Conservation (phyloP, 768 basidiomycete species). For the Trichaptum fuscoviolaceum region DNA sequence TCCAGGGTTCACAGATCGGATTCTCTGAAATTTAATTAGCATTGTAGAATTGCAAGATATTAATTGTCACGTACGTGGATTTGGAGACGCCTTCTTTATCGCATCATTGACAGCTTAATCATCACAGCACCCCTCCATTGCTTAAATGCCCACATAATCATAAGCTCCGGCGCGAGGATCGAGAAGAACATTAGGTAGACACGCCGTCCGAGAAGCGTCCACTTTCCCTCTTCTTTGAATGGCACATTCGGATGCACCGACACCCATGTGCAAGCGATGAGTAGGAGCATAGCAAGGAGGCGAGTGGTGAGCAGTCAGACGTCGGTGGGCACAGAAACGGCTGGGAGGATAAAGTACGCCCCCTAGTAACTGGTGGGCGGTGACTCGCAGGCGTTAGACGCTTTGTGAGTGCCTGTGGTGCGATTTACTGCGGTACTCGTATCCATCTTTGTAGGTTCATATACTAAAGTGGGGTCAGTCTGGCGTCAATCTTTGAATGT, state of each 20-base stretch:
- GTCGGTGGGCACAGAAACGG: conserved; percentile 23
- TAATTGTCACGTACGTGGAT: not conserved
- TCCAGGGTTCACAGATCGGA: not conserved
- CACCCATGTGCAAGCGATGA: conserved; percentile 27
- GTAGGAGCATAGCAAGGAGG: too few relatives aligned
- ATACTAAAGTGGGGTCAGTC: conserved; percentile 26
- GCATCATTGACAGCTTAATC: conserved; percentile 51
- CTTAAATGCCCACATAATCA: conserved; percentile 22
- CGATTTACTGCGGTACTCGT: conserved; percentile 24
- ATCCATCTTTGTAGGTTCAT: too few relatives aligned
- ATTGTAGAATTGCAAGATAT: not conserved
- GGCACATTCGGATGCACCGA: conserved; percentile 27
- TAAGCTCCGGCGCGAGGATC: conserved; percentile 23
- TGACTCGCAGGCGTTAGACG: conserved; percentile 8
- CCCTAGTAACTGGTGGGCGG: conserved; percentile 11
- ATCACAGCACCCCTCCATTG: conserved; percentile 11
- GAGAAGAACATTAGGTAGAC: conserved; percentile 18
- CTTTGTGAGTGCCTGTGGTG: conserved; percentile 22
- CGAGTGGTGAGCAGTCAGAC: conserved; percentile 21
- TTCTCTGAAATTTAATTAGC: not conserved
- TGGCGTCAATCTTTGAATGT: conserved; percentile 22
- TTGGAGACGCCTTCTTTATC: conserved; percentile 26
- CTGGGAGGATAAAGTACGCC: conserved; percentile 18
- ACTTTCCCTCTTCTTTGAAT: conserved; percentile 12
- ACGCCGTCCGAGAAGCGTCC: conserved; percentile 8